Base-by-base conservation (phyloP, 306 rosid species). In the Malus fusca region DNA sequence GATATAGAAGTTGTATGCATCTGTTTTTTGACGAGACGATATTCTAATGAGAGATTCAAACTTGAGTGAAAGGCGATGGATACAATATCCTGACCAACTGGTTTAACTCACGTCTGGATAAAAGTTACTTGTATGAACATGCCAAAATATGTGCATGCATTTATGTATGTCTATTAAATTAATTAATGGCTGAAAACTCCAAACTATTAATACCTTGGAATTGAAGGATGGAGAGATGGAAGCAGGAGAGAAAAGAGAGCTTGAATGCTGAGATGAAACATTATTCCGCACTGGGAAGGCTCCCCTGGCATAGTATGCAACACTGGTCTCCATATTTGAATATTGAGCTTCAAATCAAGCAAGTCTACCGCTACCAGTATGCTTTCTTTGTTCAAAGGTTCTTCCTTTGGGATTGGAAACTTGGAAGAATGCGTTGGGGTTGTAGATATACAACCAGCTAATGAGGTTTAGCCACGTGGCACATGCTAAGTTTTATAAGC, bases 191-290 rank as follows among this genome's bases (percentile, higher is more conserved):
- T 66, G 26, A 66, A 66, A 66, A 21, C 5, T 21, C 51, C 51
- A 21, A 35, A 44, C 3, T 23, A 68, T 58, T 0, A 2, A 11
- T 70, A 81, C 84, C 84, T 81, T 81, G 28, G 84, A 73, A 59
- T 81, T 77, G 84, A 77, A 81, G 72, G 81, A 77, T 18, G 81
- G 71, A 42, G 84, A 81, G n/a, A 77, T 76, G 58, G 84, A 71
- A 28, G 81, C 66, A 2, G 84, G 78, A 66, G 81, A 71, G 18
- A 76, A 23, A 9, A 81, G 60, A 68, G 81, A 71, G 71, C 30
- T 72, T 11, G 84, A 76, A 72, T 76, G 81, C 74, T 66, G 81
- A 81, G 84, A 77, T 11, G 84, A 81, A 28, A 67, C 66, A 46
- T 66, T 77, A 5, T 66, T 78, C 5, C 66, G 84, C 6, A 28